These are phyloP conservation scores for Emmonsiellopsis sp. DNA, from an alignment of 2,329 filamentous ascomycete genomes.

Conservation along the genomic window DNA sequence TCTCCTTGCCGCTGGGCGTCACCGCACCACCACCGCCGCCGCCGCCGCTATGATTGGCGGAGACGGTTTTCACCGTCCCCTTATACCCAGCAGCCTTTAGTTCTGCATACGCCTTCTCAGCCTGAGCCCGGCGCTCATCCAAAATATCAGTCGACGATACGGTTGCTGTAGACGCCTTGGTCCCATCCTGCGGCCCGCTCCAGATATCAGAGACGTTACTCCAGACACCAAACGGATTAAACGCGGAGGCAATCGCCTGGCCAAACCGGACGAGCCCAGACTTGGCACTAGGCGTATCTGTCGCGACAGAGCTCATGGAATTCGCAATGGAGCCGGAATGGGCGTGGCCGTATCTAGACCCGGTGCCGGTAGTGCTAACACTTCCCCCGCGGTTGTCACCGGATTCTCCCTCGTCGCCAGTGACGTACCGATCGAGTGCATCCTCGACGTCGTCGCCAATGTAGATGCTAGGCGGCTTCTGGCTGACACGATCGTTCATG, in stretches of 20 bases:
- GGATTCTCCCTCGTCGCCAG: constrained; percentile 1
- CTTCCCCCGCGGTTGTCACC: not conserved
- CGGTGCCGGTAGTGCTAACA: constrained; percentile 1
- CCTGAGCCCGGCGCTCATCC: constrained; percentile 34
- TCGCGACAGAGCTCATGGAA: not conserved
- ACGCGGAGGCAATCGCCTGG: constrained; percentile 43
- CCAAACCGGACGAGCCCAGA: constrained; percentile 47
- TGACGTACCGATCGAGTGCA: constrained; percentile 1
- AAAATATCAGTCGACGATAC: constrained; percentile 22
- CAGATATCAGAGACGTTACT: constrained; percentile 32
- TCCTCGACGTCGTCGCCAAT: constrained; percentile 34
- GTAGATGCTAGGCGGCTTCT: constrained; percentile 60
- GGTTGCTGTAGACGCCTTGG: constrained; percentile 25
- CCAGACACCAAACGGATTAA: constrained; percentile 45
- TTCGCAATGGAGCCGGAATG: not conserved
- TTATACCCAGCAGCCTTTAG: constrained; percentile 44
- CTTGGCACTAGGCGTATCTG: constrained; percentile 13
- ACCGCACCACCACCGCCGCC: not conserved
- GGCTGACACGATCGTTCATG: constrained; percentile 72
- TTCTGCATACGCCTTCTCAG: constrained; percentile 44
- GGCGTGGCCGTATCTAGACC: not conserved
- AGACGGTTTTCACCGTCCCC: constrained; percentile 20
- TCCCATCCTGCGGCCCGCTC: constrained; percentile 36
- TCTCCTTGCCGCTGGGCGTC: not conserved
- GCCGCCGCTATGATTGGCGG: not conserved